These are phyloP conservation scores for Malus hybrid DNA, from an alignment of 331 rosid species.

Conservation along the genomic window DNA sequence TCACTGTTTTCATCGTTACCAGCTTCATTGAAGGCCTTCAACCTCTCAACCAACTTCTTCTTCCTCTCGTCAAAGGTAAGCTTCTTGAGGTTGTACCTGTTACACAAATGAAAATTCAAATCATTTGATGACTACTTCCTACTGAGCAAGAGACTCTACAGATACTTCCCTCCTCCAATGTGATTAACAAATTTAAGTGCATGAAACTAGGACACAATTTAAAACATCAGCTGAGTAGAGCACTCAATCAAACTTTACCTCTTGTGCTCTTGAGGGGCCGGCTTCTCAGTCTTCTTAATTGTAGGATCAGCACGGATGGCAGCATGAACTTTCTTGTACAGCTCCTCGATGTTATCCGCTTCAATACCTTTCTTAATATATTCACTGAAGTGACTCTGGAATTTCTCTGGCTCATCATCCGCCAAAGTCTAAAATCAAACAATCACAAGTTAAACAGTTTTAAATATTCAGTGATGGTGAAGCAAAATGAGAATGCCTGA, in stretches of 20 bases:
- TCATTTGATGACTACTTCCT: background rate
- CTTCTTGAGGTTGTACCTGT: constrained; percentile 70
- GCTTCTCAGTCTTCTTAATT: constrained; percentile 39
- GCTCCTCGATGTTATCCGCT: constrained; percentile 49
- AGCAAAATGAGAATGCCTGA: background rate
- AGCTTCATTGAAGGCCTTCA: constrained; percentile 62
- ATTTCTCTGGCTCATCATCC: constrained; percentile 85
- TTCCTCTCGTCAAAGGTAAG: constrained; percentile 80
- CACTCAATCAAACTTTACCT: constrained; percentile 27
- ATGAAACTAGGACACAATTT: background rate
- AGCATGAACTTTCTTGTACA: constrained; percentile 73
- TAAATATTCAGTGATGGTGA: too few species aligned
- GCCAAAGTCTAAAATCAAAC: too few species aligned
- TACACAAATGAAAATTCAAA: background rate
- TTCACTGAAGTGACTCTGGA: constrained; percentile 58
- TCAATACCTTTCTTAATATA: constrained; percentile 56
- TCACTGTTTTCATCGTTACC: constrained; percentile 34
- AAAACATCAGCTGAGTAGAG: background rate
- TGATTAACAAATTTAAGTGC: too few species aligned
- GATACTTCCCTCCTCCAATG: too few species aligned
- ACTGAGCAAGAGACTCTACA: too few species aligned
- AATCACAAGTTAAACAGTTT: too few species aligned
- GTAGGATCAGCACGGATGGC: constrained; percentile 66
- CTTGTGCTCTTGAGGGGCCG: constrained; percentile 53
- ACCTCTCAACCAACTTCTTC: constrained; percentile 39